These are phyloP conservation scores for Abortiporus biennis DNA, from an alignment of 1,284 basidiomycete species.

Conservation along the genomic window DNA sequence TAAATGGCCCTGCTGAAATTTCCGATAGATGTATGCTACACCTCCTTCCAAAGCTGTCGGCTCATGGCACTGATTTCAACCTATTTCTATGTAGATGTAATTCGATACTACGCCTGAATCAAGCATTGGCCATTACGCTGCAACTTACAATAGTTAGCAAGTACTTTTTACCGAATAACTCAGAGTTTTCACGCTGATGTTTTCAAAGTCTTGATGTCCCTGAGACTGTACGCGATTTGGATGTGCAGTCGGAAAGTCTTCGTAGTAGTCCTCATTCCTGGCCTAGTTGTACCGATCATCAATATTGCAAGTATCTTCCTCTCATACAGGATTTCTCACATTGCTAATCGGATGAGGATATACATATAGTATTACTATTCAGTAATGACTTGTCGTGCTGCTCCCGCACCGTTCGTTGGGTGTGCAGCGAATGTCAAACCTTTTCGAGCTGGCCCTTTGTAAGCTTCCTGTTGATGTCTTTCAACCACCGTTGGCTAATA, in stretches of 20 bases:
- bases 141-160: slow-evolving; percentile 3
- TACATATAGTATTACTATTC: slow-evolving; percentile 24
- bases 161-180: not conserved
- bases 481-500: no score
- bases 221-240: slow-evolving; percentile 18
- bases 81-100: slow-evolving; percentile 10
- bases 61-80: no score
- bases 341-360: not conserved
- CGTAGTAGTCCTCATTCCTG: slow-evolving; percentile 9
- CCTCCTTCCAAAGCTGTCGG: no score
- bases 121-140: slow-evolving; percentile 5
- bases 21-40: slow-evolving; percentile 8
- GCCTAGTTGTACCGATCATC: slow-evolving; percentile 11
- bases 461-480: slow-evolving; percentile 3
- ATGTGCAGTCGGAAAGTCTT: slow-evolving; percentile 10
- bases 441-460: slow-evolving; percentile 5
- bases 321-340: not conserved
- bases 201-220: slow-evolving; percentile 13
- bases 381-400: slow-evolving; percentile 49
- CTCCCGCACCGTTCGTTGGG: slow-evolving; percentile 9
- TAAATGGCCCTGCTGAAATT: not conserved
- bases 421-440: slow-evolving; percentile 9
- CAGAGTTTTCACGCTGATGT: not conserved
- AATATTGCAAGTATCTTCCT: slow-evolving; percentile 12
- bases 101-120: slow-evolving; percentile 8